These are phyloP conservation scores for Scutellaria barbata DNA, from an alignment of 257 asterid species.

Conservation along the genomic window DNA sequence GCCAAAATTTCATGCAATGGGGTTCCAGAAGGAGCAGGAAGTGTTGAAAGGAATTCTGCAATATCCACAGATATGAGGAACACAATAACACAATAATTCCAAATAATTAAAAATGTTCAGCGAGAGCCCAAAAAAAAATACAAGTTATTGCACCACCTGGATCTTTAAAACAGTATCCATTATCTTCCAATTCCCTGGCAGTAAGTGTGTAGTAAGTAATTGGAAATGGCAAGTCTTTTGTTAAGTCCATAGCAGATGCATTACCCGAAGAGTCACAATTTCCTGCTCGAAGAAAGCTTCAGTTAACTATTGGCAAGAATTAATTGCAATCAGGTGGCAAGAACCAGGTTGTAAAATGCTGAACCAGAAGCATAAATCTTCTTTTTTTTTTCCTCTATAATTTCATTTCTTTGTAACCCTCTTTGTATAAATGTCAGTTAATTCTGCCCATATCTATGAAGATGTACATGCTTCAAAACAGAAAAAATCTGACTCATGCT, in stretches of 20 bases:
- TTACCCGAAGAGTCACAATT: conserved; percentile 36
- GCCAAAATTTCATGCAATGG: conserved; percentile 75
- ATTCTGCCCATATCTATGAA: too few relatives aligned
- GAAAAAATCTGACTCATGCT: conserved; percentile 17
- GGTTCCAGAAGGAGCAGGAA: conserved; percentile 78
- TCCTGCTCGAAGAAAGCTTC: conserved; percentile 6
- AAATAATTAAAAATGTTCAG: conserved; percentile 1
- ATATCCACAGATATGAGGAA: conserved; percentile 29
- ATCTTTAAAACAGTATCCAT: conserved; percentile 64
- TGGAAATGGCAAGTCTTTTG: conserved; percentile 74
- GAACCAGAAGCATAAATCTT: conserved; percentile 5
- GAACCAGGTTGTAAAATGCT: conserved; percentile 19
- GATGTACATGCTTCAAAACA: conserved; percentile 7
- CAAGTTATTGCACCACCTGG: conserved; percentile 61
- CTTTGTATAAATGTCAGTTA: too few relatives aligned
- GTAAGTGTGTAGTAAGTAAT: conserved; percentile 78
- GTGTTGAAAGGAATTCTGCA: conserved; percentile 77
- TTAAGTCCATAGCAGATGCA: conserved; percentile 44
- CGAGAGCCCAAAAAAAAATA: conserved; percentile 6
- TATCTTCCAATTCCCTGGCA: conserved; percentile 81
- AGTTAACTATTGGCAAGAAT: conserved; percentile 21
- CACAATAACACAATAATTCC: not conserved
- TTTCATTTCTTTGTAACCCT: not conserved
- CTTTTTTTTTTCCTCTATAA: not conserved
- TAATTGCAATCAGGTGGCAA: conserved; percentile 1